A percentile compares a stretch with the other conserved stretches of the same genome.
Conservation (phyloP, 176 grass and related monocot species). For the Aegilops umbellulata region DNA sequence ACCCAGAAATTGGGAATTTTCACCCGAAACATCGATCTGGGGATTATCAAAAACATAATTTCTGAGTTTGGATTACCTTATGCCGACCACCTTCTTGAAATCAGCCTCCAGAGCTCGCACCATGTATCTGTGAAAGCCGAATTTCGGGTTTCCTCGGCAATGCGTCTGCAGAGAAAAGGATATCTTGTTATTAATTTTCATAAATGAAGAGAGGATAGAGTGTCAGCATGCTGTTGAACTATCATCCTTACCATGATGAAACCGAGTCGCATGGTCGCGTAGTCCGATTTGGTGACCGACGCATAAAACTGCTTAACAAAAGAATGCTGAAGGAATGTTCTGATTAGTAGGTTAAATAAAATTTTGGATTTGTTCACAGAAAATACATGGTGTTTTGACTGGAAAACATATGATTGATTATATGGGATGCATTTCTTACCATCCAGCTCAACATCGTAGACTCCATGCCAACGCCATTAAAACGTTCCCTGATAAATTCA, state of each 20-base stretch:
- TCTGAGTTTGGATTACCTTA: constrained; percentile 44
- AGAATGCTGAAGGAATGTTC: constrained; percentile 59
- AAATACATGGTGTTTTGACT: neutral
- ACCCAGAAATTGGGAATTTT: neutral
- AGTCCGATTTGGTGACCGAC: constrained; percentile 76
- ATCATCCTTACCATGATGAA: constrained; percentile 54
- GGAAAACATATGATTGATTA: neutral
- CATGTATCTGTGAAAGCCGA: constrained; percentile 91
- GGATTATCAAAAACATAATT: neutral
- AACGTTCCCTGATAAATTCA: constrained; percentile 81
- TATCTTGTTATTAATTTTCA: neutral
- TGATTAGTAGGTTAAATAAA: neutral
- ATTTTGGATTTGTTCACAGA: neutral
- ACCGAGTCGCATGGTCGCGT: constrained; percentile 77
- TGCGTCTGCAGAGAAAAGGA: constrained; percentile 55
- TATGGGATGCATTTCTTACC: constrained; percentile 52
- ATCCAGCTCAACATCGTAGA: constrained; percentile 72
- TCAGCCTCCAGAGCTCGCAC: constrained; percentile 78
- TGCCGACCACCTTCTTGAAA: constrained; percentile 93
- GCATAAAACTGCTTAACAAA: constrained; percentile 83
- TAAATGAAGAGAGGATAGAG: neutral
- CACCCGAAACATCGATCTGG: constrained; percentile 5
- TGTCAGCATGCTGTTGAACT: neutral
- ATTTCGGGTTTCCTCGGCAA: constrained; percentile 71
- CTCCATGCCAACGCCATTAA: constrained; percentile 69